phyloP scores from a whole-genome alignment of 2,329 filamentous ascomycete species.

The Xylaria sp. region DNA sequence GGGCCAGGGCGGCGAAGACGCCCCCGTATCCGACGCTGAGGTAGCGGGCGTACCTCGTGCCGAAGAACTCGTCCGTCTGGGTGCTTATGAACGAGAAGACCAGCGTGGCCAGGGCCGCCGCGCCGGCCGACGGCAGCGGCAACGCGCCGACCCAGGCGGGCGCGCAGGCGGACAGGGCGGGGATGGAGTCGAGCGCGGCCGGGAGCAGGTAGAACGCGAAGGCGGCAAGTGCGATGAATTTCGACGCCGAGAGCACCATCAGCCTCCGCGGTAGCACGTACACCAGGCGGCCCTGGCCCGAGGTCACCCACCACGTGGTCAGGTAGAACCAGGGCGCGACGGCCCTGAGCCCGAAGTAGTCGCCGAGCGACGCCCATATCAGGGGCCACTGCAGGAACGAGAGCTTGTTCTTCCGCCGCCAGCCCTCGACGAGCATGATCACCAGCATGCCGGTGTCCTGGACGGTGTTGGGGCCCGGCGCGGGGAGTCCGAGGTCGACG shows the following conservation, averaged over 20 bases:
- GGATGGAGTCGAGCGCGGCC: background rate
- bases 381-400: constrained; percentile 4
- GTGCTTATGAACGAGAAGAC: background rate
- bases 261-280: background rate
- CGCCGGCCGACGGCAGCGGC: background rate
- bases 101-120: background rate
- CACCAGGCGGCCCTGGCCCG: background rate
- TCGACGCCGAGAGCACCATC: background rate
- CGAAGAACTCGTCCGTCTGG: background rate
- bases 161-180: background rate
- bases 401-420: background rate
- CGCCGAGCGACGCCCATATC: background rate
- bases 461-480: background rate
- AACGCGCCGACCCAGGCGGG: background rate
- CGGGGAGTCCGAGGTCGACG: background rate
- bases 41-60: background rate
- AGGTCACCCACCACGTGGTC: background rate
- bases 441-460: background rate
- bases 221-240: background rate
- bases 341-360: background rate
- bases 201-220: background rate
- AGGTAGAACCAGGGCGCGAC: background rate
- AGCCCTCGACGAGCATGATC: constrained; percentile 4
- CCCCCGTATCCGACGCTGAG: background rate
- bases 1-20: background rate